Base-by-base conservation (phyloP, 2,329 filamentous ascomycete genomes). In the Aplosporella prunicola region DNA sequence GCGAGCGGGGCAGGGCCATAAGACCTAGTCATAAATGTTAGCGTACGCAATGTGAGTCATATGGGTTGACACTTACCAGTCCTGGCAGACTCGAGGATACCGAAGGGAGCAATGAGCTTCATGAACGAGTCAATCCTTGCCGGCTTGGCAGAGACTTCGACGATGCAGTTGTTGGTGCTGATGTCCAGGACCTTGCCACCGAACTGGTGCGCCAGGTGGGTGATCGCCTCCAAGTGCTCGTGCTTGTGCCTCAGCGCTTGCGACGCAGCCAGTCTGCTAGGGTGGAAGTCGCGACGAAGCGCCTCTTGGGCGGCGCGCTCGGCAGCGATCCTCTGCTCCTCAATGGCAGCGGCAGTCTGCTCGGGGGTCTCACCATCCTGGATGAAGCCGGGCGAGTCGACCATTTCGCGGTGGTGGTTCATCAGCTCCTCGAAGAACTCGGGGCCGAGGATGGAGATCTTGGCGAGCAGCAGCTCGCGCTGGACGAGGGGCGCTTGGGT, bases 401-500 rank as follows among this genome's bases (percentile, higher is more conserved):
- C 79, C 62, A 96, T 93, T 67, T 96, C 91, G 42, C 88, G 80
- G 65, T 98, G 91, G 63, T 98, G 91, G 39, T 86, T 81, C 48
- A 95, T 78, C 40, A 98, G 74, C 66, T 98, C 91, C 67, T 96
- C 89, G 52, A 95, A 98, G 67, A 94, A 95, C 69, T 98, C 91
- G 5, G 91, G 91, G 1, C 91, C 91, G 24, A 98, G 74, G 44
- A 93, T 94, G 62, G 89, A 93, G 64, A 98, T 76, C 71, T 98
- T 98, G 52, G 91, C 89, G 24, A 98, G 77, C 7, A 98, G 74
- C 20, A 98, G 72, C 64, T 98, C 91, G 45, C 91, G 81, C 74
- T 98, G 91, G 14, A 98, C 91, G 16, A 98, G 77, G 3, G 91
- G 85, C 5, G 91, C 80, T 44, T 78, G 75, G 42, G 88, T 96